Base-by-base conservation (phyloP, 345 rosid species). In the Eucalyptus globulus region DNA sequence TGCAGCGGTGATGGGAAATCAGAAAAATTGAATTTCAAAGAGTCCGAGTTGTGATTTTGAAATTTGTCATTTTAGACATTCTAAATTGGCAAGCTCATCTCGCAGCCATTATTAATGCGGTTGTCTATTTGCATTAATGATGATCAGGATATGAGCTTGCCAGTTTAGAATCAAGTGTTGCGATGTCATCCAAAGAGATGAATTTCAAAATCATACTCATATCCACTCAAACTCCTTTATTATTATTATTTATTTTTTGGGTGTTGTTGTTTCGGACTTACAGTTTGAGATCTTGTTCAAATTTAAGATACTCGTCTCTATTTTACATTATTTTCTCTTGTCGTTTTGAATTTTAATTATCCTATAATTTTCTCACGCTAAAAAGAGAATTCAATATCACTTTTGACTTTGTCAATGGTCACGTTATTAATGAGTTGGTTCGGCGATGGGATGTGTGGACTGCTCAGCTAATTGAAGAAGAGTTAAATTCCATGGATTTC, bases 51-150 rank as follows among this genome's bases (percentile, higher is more conserved):
- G 56, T 19, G 56, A 53, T 58, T 58, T 58, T 26, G n/a, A 58
- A 58, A 26, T 58, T 58, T 26, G 14, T 58, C 65, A 58, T 58
- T 58, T 58, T 58, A 11, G n/a, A 24, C 14, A 0, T 58, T 58
- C 65, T 24, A 58, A 22, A 10, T 2, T 24, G 0, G n/a, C 14
- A 24, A 58, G 65, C 65, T 26, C 65, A 24, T 58, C 65, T 26
- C 1, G 0, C 14, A 2, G n/a, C 11, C 27, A 2, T 13, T 12
- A 47, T 9, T 47, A 11, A 47, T 47, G 49, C 2, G 43, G 43
- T 43, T 43, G 43, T 43, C 43, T 43, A 43, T 43, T 43, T 43
- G 43, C 43, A 43, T 43, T 43, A 43, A 43, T 43, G 43, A 43
- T 43, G 43, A 43, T 43, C 7, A 1, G 43, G 49, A 2, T 12